These are phyloP conservation scores for Annulohypoxylon stygium DNA, from an alignment of 495 filamentous ascomycete genomes.

Conservation along the genomic window DNA sequence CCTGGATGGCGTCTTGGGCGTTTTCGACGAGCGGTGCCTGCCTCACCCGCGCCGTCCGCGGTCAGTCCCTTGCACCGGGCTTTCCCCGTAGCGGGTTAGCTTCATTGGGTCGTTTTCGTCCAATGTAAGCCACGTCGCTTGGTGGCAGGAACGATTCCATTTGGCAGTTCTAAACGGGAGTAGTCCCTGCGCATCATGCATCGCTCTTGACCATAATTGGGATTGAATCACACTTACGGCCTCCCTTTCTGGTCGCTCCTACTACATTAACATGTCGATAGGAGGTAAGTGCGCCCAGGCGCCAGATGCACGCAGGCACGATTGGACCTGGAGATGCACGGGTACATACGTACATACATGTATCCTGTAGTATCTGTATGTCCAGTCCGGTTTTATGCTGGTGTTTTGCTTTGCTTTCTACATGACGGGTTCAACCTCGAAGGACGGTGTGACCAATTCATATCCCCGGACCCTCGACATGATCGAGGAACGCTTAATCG, in stretches of 20 bases:
- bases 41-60: constrained; percentile 31
- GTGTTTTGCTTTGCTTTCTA: constrained; percentile 19
- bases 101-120: constrained; percentile 37
- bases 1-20: constrained; percentile 17
- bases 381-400: constrained; percentile 6
- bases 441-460: constrained; percentile 45
- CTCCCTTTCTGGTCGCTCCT: constrained; percentile 35
- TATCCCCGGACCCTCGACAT: constrained; percentile 19
- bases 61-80: constrained; percentile 36
- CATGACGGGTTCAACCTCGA: constrained; percentile 13
- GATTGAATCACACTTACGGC: constrained; percentile 31
- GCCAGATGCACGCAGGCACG: constrained; percentile 1
- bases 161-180: constrained; percentile 44
- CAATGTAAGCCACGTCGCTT: constrained; percentile 44
- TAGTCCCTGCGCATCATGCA: constrained; percentile 47
- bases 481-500: constrained; percentile 26
- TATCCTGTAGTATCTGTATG: not conserved
- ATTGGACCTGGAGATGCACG: constrained; percentile 7
- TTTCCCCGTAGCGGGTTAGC: constrained; percentile 39
- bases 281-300: not conserved
- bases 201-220: constrained; percentile 41
- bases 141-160: constrained; percentile 36
- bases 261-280: not conserved
- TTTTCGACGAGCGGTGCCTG: constrained; percentile 37
- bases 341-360: not conserved